phyloP scores from a whole-genome alignment of 148 eudicot genomes.

The Drosera capensis region DNA sequence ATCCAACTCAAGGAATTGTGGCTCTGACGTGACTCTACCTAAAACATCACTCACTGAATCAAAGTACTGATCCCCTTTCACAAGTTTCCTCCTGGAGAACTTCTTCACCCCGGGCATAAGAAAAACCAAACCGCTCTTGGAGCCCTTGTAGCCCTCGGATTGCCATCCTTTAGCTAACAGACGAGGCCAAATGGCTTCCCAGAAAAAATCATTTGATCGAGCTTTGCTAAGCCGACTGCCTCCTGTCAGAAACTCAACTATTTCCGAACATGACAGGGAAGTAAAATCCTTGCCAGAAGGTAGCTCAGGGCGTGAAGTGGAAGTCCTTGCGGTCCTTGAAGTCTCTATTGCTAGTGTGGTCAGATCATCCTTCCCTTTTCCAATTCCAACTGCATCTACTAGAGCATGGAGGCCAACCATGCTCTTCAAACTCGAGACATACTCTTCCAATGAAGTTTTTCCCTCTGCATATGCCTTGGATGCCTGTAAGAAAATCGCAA shows the following conservation, averaged over 20 bases:
- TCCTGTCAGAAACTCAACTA: slow-evolving; percentile 17
- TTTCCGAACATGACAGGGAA: slow-evolving; percentile 9
- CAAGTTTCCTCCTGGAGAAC: slow-evolving; percentile 17
- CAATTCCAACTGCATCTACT: slow-evolving; percentile 18
- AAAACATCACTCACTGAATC: slow-evolving; percentile 21
- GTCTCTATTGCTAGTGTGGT: slow-evolving; percentile 8
- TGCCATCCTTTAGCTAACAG: slow-evolving; percentile 32
- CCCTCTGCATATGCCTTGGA: slow-evolving; percentile 13
- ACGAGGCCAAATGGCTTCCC: slow-evolving; percentile 39
- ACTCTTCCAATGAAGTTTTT: slow-evolving; percentile 10
- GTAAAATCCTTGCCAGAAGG: slow-evolving; percentile 12
- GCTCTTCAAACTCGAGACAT: slow-evolving; percentile 9
- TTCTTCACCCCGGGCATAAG: slow-evolving; percentile 25
- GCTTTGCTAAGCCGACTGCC: slow-evolving; percentile 16
- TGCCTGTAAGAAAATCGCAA: slow-evolving; percentile 8
- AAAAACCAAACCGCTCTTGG: slow-evolving; percentile 12
- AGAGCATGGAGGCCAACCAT: slow-evolving; percentile 14
- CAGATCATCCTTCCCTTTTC: slow-evolving; percentile 18
- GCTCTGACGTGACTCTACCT: slow-evolving; percentile 21
- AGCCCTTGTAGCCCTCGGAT: slow-evolving; percentile 11
- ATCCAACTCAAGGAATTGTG: slow-evolving; percentile 14
- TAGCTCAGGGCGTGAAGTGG: slow-evolving; percentile 6
- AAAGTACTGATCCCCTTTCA: slow-evolving; percentile 23
- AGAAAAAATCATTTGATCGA: slow-evolving; percentile 18
- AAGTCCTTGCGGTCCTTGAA: not conserved